Conservation (phyloP, 768 basidiomycete species). For the Lyophyllum shimeji region DNA sequence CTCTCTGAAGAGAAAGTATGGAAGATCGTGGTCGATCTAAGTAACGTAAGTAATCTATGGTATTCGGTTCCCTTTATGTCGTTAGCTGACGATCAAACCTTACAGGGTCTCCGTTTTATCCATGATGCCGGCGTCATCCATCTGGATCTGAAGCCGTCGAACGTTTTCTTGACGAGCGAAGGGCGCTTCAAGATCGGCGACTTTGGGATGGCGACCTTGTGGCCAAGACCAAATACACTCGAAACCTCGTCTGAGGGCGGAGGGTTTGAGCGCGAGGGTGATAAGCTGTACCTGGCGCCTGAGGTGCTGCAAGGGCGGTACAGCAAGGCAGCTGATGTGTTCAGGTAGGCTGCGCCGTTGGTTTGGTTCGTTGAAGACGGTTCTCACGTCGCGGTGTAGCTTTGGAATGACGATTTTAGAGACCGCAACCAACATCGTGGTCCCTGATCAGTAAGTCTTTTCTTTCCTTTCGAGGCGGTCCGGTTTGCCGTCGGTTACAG, state of each 20-base stretch:
- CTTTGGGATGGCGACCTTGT: slow-evolving; percentile 97
- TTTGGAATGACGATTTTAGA: slow-evolving; percentile 96
- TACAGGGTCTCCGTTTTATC: slow-evolving; percentile 83
- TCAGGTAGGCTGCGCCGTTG: slow-evolving; percentile 69
- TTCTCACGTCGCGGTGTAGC: slow-evolving; percentile 54
- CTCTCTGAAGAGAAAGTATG: slow-evolving; percentile 93
- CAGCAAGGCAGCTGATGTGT: slow-evolving; percentile 93
- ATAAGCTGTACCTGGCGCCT: slow-evolving; percentile 94
- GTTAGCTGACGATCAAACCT: slow-evolving; percentile 29
- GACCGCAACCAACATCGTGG: slow-evolving; percentile 92
- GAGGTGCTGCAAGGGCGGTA: slow-evolving; percentile 93
- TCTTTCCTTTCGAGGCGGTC: slow-evolving; percentile 8
- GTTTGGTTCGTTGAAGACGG: slow-evolving; percentile 23
- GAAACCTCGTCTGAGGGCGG: slow-evolving; percentile 29
- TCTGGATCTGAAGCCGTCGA: slow-evolving; percentile 96
- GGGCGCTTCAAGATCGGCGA: slow-evolving; percentile 97
- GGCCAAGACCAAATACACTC: slow-evolving; percentile 59
- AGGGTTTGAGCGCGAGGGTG: slow-evolving; percentile 92
- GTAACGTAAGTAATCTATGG: slow-evolving; percentile 63
- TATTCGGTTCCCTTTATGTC: slow-evolving; percentile 24
- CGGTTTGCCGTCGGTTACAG: slow-evolving; percentile 14
- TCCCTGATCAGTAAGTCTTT: slow-evolving; percentile 88
- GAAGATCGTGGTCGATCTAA: slow-evolving; percentile 92
- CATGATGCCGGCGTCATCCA: slow-evolving; percentile 89
- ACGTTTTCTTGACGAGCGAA: slow-evolving; percentile 85